phyloP scores from a whole-genome alignment of 208 protist species.

The Naegleria gruberi region DNA sequence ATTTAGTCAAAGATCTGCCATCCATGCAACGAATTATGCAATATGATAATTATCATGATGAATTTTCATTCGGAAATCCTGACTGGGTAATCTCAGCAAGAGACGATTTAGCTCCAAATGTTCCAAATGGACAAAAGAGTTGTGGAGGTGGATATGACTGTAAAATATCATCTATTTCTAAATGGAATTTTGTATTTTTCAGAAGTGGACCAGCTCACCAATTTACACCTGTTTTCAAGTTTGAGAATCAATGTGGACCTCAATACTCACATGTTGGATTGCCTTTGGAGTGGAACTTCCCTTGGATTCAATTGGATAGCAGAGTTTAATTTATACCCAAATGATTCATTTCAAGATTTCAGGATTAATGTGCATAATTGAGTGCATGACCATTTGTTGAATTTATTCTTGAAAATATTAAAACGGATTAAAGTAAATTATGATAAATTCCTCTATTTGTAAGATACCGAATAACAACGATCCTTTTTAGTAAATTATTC shows the following conservation, averaged over 20 bases:
- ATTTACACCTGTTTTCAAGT: constrained; percentile 11
- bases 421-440: too few relatives aligned
- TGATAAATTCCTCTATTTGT: too few relatives aligned
- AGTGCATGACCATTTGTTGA: too few relatives aligned
- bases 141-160: constrained; percentile 39
- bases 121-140: not conserved
- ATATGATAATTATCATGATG: constrained; percentile 42
- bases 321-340: too few relatives aligned
- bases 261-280: not conserved
- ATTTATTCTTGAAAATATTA: too few relatives aligned
- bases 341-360: too few relatives aligned
- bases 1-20: constrained; percentile 15
- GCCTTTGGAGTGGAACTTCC: not conserved
- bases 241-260: too few relatives aligned
- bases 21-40: constrained; percentile 29
- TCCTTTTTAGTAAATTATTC: too few relatives aligned
- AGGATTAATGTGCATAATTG: too few relatives aligned
- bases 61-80: constrained; percentile 32
- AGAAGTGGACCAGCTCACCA: constrained; percentile 15
- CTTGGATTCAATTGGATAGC: not conserved
- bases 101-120: constrained; percentile 29
- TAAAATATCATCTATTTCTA: constrained; percentile 29
- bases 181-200: not conserved
- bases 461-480: too few relatives aligned
- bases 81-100: constrained; percentile 34